These are phyloP conservation scores for Eucalyptus sideroxylon DNA, from an alignment of 345 rosid species.

Conservation along the genomic window DNA sequence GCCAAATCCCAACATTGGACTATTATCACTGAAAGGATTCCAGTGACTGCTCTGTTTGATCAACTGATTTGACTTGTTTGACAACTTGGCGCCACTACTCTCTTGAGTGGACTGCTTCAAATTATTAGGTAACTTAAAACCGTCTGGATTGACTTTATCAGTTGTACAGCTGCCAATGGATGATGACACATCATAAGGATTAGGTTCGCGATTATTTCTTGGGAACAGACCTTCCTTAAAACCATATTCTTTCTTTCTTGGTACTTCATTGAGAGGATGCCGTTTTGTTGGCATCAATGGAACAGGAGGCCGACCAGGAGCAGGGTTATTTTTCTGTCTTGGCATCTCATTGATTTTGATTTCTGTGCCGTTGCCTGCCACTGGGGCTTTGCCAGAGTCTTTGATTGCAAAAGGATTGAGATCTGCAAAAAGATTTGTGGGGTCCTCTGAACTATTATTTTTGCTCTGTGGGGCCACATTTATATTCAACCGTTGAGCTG, in stretches of 20 bases:
- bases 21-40: conserved; percentile 18
- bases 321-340: conserved; percentile 36
- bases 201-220: conserved; percentile 60
- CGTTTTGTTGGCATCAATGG: conserved; percentile 84
- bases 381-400: conserved; percentile 57
- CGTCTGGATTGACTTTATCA: conserved; percentile 27
- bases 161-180: conserved; percentile 33
- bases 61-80: conserved; percentile 20
- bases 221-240: conserved; percentile 60
- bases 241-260: conserved; percentile 61
- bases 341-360: conserved; percentile 47
- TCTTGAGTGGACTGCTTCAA: conserved; percentile 23
- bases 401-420: conserved; percentile 88
- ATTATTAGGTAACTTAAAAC: conserved; percentile 20
- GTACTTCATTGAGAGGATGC: conserved; percentile 70
- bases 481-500: neutral
- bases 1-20: conserved; percentile 22
- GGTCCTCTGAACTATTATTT: conserved; percentile 56
- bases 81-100: conserved; percentile 18
- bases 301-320: conserved; percentile 57
- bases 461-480: conserved; percentile 67
- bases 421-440: conserved; percentile 78
- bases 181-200: conserved; percentile 38
- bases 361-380: conserved; percentile 39
- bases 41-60: conserved; percentile 24